Evolutionary conservation across 306 rosid genomes (phyloP).

Genomic region (Spatholobus suberectus): DNA sequence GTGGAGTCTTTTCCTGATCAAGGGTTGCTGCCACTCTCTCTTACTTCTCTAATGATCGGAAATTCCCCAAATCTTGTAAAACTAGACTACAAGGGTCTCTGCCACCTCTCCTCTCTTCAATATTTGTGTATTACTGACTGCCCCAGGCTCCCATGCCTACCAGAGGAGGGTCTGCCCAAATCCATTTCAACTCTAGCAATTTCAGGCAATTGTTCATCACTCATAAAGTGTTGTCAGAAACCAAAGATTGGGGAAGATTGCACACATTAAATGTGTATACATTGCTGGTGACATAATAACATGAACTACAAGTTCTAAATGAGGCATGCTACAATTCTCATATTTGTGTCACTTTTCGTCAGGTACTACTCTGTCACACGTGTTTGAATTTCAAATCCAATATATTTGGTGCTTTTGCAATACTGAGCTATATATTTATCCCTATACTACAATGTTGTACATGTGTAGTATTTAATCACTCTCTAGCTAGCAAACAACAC

Average conservation of each 20-base stretch:
- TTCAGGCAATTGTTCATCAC: neutral
- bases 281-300: neutral
- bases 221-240: neutral
- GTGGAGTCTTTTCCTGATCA: conserved; percentile 36
- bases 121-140: rapidly evolving
- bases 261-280: conserved; percentile 10
- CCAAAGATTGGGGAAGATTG: conserved; percentile 48
- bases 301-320: neutral
- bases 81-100: conserved; percentile 25
- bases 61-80: neutral
- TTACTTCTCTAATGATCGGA: rapidly evolving
- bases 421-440: no score
- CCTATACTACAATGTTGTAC: no score
- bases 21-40: conserved; percentile 33
- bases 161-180: conserved; percentile 36
- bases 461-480: no score
- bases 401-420: no score
- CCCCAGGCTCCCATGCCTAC: conserved; percentile 32
- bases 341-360: no score
- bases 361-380: no score
- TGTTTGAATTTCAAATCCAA: no score
- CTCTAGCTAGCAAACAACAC: no score
- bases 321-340: no score
- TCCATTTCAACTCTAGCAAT: neutral
- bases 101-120: conserved; percentile 19